Evolutionary conservation across 2,329 filamentous ascomycete genomes (phyloP), one percentile per base, ranked within the genome.

Genomic region (Penicillium sp.): DNA sequence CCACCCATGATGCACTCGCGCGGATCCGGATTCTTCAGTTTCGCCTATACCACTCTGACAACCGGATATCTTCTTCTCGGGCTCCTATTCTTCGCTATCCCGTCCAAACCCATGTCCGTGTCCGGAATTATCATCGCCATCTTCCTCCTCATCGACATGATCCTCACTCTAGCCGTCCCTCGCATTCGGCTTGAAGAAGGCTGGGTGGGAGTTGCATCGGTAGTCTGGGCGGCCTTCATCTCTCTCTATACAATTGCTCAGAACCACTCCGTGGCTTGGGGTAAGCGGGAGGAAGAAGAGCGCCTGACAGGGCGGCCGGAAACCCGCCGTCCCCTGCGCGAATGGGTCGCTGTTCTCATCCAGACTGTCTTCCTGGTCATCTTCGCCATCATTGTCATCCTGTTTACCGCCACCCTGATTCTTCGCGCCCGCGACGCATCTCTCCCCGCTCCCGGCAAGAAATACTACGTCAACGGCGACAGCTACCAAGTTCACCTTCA

Each of bases 251-350:
- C 85, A 22, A 75, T 96, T 19, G 62, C 84, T 8, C 87, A 85
- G 6, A 91, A 95, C 63, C 79, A 85, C 42, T 82, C 87, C 5
- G 93, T 98, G 8, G 79, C 85, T 61, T 95, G 88, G 85, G 93
- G 91, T 50, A 97, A 97, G 70, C 77, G 77, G 1, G 88, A 96
- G 61, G 93, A 97, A 66, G 93, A 98, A 66, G 85, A 95, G 66
- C 82, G 93, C 22, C 75, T 97, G 19, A 97, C 91, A 0, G 93
- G 93, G 10, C 85, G 90, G 13, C 80, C 85, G 28, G 91, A 97
- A 72, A 88, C 85, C 9, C 81, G 90, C 22, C 82, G 90, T 26
- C 87, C 88, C 0, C 68, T 96, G 5, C 73, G 79, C 37, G 88
- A 97, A 72, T 97, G 93, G 91, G 70, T 83, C 5, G 85, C 84